Evolutionary conservation across 176 grass and related monocot species (phyloP).

Genomic region (barley (Hordeum vulgare)): DNA sequence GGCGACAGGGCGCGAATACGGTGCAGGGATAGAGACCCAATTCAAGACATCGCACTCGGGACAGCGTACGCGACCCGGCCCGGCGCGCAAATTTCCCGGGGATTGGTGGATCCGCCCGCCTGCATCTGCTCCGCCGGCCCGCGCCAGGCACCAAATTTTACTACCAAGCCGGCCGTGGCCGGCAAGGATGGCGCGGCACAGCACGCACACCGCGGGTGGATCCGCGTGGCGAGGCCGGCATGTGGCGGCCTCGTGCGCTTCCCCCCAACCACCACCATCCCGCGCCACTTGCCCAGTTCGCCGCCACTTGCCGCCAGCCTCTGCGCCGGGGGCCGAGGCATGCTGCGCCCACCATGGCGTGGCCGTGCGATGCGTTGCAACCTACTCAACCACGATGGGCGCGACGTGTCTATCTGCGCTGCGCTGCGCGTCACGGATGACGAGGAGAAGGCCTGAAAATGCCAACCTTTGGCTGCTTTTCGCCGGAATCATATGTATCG

Average conservation of each 20-base stretch:
- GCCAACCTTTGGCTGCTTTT: constrained; percentile 26
- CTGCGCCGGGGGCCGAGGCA: neutral
- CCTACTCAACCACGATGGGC: neutral
- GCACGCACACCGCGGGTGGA: no score
- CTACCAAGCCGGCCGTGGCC: neutral
- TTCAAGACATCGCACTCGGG: neutral
- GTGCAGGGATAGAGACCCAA: neutral
- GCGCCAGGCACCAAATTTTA: neutral
- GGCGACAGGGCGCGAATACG: neutral
- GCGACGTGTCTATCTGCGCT: neutral
- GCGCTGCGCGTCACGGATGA: neutral
- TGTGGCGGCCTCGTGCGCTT: constrained; percentile 11
- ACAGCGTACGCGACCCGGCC: neutral
- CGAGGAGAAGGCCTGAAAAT: constrained; percentile 20
- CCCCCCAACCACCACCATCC: neutral
- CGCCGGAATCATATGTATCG: neutral
- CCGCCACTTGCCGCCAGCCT: neutral
- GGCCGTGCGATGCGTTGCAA: neutral
- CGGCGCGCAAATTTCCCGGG: neutral
- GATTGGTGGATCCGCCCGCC: neutral
- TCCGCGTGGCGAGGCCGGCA: neutral
- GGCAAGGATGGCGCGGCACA: neutral
- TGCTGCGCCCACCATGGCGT: neutral
- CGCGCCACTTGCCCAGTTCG: constrained; percentile 10
- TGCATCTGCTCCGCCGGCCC: neutral